Evolutionary conservation across 1,284 basidiomycete species (phyloP).

Genomic region (Fomitopsis schrenkii): DNA sequence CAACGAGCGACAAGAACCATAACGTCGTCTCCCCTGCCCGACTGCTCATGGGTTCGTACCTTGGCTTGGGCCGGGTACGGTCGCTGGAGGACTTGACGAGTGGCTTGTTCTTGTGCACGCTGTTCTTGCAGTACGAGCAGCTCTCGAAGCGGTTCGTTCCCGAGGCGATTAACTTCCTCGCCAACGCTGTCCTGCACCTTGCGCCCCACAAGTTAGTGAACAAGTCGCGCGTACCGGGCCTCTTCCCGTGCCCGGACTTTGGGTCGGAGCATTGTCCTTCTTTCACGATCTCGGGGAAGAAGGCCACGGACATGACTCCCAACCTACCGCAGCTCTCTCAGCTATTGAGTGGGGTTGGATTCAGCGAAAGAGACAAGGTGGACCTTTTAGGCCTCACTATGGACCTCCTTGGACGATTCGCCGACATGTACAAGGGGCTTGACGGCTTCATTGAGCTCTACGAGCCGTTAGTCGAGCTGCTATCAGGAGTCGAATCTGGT

Average conservation of each 20-base stretch:
- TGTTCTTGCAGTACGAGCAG: constrained; percentile 81
- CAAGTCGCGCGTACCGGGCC: constrained; percentile 50
- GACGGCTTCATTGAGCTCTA: constrained; percentile 86
- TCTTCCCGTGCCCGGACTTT: constrained; percentile 75
- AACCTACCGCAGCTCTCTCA: constrained; percentile 44
- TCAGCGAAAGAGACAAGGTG: constrained; percentile 60
- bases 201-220: constrained; percentile 56
- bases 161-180: constrained; percentile 84
- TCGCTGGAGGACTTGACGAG: constrained; percentile 74
- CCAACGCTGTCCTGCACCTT: constrained; percentile 70
- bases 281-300: constrained; percentile 38
- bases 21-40: constrained; percentile 85
- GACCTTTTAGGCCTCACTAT: constrained; percentile 63
- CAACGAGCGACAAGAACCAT: constrained; percentile 93
- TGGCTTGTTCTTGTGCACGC: constrained; percentile 86
- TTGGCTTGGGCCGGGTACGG: constrained; percentile 81
- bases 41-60: constrained; percentile 88
- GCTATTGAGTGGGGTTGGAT: constrained; percentile 34
- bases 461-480: constrained; percentile 57
- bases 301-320: constrained; percentile 34
- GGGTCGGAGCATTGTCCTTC: constrained; percentile 38
- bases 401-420: constrained; percentile 61
- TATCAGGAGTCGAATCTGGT: constrained; percentile 50
- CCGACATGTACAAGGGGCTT: constrained; percentile 72
- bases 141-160: constrained; percentile 87